Base-by-base conservation (phyloP, 257 asterid species). In the Knoxia roxburghii region DNA sequence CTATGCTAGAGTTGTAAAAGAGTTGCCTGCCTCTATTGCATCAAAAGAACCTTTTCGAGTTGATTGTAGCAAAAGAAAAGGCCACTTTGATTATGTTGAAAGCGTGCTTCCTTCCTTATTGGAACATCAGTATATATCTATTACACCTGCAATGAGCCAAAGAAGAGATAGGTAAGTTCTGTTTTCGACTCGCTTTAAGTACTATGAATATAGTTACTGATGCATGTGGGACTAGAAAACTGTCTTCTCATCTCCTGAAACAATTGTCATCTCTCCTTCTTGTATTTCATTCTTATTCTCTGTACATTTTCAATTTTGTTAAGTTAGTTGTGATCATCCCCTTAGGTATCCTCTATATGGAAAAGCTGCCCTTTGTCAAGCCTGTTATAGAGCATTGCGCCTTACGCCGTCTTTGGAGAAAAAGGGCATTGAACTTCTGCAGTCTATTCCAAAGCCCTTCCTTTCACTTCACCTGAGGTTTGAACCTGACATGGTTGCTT, bases 401-500 rank as follows among this genome's bases (percentile, higher is more conserved):
- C 82, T 94, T 53, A 86, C 89, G 40, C 37, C 72, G 32, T 62
- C 72, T 58, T 67, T 90, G 74, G 88, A 87, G 77, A 78, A 81
- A 80, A 89, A 94, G 81, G 95, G 82, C 17, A 41, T 78, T 8
- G 85, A 85, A 70, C 95, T 94, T 80, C 85, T 94, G 68, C 75
- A 78, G 77, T 93, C 97, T 65, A 90, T 94, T 76, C 99, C 99
- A n/a, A 94, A 91, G 76, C 99, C 99, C 71, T 94, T 90, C 82
- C 88, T 94, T 45, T 73, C 98, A 12, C 99, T 94, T 65, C 98
- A 94, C 84, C 99, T 94, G 23, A 94, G 99, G 20, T 94, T 91
- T 62, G 99, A 94, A 80, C 99, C 98, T 0, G 99, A 94, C 87
- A 94, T 94, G 99, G 98, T 89, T 65, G 98, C 95, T 46, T 90